Conservation (phyloP, 2,329 filamentous ascomycete species). For the Curvularia sp. region DNA sequence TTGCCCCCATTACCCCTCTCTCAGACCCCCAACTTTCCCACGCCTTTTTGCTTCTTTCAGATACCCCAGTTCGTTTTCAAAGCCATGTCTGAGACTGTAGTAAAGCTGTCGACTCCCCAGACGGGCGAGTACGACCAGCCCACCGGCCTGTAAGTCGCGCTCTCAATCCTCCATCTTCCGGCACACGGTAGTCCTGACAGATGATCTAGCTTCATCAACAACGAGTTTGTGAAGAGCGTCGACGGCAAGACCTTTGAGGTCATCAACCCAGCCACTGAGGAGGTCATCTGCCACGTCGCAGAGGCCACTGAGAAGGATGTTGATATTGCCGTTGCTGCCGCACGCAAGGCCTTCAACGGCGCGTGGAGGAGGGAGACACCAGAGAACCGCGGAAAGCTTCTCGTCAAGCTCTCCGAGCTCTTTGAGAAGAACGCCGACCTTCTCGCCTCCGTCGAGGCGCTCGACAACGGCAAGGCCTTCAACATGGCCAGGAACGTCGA, state of each 20-base stretch:
- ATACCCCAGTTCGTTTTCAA: slow-evolving; percentile 37
- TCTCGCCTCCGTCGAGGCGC: slow-evolving; percentile 81
- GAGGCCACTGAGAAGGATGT: slow-evolving; percentile 90
- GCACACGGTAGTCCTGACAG: slow-evolving; percentile 25
- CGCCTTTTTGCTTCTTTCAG: slow-evolving; percentile 25
- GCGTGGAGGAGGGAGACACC: slow-evolving; percentile 73
- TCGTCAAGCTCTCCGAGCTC: slow-evolving; percentile 80
- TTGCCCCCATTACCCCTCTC: slow-evolving; percentile 32
- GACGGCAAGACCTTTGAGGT: slow-evolving; percentile 92
- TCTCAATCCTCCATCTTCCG: neutral
- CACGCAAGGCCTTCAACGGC: slow-evolving; percentile 83
- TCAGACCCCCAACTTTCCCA: slow-evolving; percentile 18
- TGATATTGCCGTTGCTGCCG: slow-evolving; percentile 80
- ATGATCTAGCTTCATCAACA: slow-evolving; percentile 79
- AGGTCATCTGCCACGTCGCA: slow-evolving; percentile 80
- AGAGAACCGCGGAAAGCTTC: slow-evolving; percentile 70
- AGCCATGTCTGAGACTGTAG: slow-evolving; percentile 56
- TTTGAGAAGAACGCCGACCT: slow-evolving; percentile 78
- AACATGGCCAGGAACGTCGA: slow-evolving; percentile 75
- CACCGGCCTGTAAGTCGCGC: slow-evolving; percentile 58
- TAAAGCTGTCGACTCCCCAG: slow-evolving; percentile 72
- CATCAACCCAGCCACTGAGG: slow-evolving; percentile 85
- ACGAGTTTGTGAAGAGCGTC: slow-evolving; percentile 82
- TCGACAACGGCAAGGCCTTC: slow-evolving; percentile 88
- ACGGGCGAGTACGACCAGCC: slow-evolving; percentile 65